Percentiles rank a stretch among this genome's conserved stretches.
phyloP scores from a whole-genome alignment of 106 monocot species.

The Dendrobium chrysotoxum region DNA sequence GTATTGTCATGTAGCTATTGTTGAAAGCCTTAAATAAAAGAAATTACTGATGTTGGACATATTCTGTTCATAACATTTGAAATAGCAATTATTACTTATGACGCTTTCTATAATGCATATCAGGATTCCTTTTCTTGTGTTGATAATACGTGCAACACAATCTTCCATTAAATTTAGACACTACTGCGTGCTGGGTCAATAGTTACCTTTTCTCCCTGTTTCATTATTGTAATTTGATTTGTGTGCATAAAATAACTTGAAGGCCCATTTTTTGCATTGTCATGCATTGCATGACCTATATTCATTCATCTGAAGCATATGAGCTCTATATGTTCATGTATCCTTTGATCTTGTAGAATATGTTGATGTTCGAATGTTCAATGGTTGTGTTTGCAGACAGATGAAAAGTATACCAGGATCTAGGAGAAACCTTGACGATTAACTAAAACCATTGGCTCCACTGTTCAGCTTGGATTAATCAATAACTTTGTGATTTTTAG shows the following conservation, averaged over 20 bases:
- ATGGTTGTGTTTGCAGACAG: no score
- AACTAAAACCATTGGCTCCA: no score
- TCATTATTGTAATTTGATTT: neutral
- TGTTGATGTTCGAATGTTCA: neutral
- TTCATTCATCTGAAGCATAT: neutral
- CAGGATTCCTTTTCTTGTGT: neutral
- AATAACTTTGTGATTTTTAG: no score
- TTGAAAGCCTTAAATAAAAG: neutral
- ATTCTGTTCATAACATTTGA: neutral
- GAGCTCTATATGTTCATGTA: neutral
- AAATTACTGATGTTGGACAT: neutral
- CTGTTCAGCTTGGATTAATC: no score
- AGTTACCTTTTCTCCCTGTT: neutral
- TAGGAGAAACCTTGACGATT: no score
- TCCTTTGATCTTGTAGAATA: neutral
- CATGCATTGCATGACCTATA: neutral
- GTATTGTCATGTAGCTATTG: neutral
- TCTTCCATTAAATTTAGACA: no score
- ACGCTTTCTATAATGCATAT: neutral
- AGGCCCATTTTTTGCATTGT: neutral
- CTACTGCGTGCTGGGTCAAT: neutral
- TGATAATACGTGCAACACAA: neutral
- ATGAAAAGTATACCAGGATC: no score
- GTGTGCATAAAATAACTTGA: neutral
- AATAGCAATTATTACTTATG: neutral